Evolutionary conservation across 495 filamentous ascomycete species (phyloP), one percentile per base, ranked within the genome.

Genomic region (Hypoxylon crocopeplum): DNA sequence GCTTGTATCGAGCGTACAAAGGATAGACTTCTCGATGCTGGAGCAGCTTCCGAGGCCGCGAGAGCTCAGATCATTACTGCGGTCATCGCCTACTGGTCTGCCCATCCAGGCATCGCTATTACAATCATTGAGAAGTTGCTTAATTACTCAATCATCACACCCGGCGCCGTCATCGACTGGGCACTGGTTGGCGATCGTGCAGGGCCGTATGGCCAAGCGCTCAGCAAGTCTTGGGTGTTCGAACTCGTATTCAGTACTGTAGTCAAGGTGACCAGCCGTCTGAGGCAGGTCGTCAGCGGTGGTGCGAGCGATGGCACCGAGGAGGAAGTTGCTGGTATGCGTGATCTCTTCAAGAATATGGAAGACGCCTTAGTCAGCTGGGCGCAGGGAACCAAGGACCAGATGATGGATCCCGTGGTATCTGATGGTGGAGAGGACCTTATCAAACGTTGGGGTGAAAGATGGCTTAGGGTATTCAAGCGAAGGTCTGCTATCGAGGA

Each of bases 1-100:
- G 94, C 91, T 11, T 95, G 90, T 73, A 96, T 98, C 65, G 94
- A 98, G 69, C 88, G 94, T 44, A 93, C 89, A 77, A 97, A 96
- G 72, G 93, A 96, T 40, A 88, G 91, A 7, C 86, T 98, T 3
- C 75, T 96, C 2, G 82, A 86, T 40, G 86, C 93, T 42, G 93
- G 91, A 11, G 77, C 84, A 0, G 79, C 82, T 41, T 93, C 90
- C 0, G 82, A 88, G 33, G 76, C 76, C 16, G 92, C 91, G 1
- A 85, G 91, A 15, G 82, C 83, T 48, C 95, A 99, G 71, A 96
- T 99, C 58, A 89, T 98, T 56, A 82, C 85, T 8, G 89, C 88
- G 7, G 93, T 97, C 22, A 88, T 97, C 78, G 84, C 86, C 11
- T 98, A 97, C 77, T 99, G 94, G 94, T 81, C 82, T 32, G 87